Conservation (phyloP, 768 basidiomycete genomes). For the Mycena indigotica region DNA sequence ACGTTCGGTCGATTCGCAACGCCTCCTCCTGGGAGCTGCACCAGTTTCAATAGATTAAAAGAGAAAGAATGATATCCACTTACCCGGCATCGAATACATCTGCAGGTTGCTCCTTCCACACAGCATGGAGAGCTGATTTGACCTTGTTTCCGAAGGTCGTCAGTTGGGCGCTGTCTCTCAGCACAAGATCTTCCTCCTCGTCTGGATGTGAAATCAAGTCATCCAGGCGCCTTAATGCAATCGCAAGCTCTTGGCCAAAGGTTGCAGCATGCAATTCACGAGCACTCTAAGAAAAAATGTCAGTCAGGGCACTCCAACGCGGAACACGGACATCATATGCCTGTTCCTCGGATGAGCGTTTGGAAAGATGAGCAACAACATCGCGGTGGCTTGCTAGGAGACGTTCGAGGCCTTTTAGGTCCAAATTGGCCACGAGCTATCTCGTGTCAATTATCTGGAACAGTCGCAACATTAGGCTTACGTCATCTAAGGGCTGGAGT, state of each 20-base stretch:
- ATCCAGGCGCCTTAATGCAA: slow-evolving; percentile 61
- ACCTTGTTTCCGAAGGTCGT: slow-evolving; percentile 56
- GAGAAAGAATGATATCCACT: slow-evolving; percentile 22
- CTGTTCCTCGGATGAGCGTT: slow-evolving; percentile 76
- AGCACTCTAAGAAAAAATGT: slow-evolving; percentile 59
- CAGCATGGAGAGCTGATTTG: slow-evolving; percentile 63
- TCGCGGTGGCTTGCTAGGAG: slow-evolving; percentile 66
- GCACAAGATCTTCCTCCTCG: slow-evolving; percentile 46
- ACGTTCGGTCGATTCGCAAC: slow-evolving; percentile 63
- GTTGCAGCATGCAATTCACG: slow-evolving; percentile 78
- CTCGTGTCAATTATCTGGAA: background rate
- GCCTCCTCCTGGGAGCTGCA: slow-evolving; percentile 72
- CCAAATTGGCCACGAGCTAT: slow-evolving; percentile 56
- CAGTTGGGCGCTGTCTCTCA: slow-evolving; percentile 45
- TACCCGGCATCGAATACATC: slow-evolving; percentile 88
- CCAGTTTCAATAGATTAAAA: background rate
- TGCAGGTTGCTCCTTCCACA: slow-evolving; percentile 69
- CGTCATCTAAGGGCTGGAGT: slow-evolving; percentile 74
- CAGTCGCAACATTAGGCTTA: slow-evolving; percentile 28
- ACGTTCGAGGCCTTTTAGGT: slow-evolving; percentile 55
- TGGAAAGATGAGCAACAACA: slow-evolving; percentile 66
- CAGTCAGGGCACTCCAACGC: too few species aligned
- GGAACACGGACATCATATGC: slow-evolving; percentile 66
- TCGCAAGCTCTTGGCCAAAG: slow-evolving; percentile 83
- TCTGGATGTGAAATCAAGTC: slow-evolving; percentile 49